Percentiles rank a stretch among this genome's conserved stretches.
These are phyloP conservation scores for Ophiognomonia clavigignenti-juglandacearum DNA, from an alignment of 2,329 filamentous ascomycete species.

Conservation along the genomic window DNA sequence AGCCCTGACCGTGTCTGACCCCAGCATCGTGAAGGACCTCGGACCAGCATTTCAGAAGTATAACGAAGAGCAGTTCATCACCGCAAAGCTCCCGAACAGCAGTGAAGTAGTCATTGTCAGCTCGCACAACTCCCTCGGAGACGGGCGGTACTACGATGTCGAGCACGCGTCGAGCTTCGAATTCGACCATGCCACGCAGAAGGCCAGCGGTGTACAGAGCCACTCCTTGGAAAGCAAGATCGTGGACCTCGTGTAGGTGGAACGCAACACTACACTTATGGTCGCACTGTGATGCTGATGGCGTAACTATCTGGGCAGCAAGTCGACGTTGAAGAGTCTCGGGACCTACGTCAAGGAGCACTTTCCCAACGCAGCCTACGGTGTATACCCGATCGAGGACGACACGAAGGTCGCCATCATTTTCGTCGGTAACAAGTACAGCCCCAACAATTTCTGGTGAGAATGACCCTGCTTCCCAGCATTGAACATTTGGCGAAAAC, in stretches of 20 bases:
- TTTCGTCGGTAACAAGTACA: constrained; percentile 94
- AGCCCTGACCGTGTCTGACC: constrained; percentile 67
- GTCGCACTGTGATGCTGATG: constrained; percentile 1
- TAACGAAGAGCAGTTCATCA: constrained; percentile 90
- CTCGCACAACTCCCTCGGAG: constrained; percentile 75
- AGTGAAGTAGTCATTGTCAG: constrained; percentile 83
- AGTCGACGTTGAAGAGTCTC: constrained; percentile 77
- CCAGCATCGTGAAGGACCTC: constrained; percentile 65
- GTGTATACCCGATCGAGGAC: constrained; percentile 75
- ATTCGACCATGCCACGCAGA: constrained; percentile 80
- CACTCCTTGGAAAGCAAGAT: constrained; percentile 73
- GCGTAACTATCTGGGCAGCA: constrained; percentile 42
- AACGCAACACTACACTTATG: background rate
- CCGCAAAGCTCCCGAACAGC: constrained; percentile 82
- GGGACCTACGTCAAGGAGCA: constrained; percentile 78
- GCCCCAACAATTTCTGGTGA: constrained; percentile 95
- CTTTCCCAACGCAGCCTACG: constrained; percentile 75
- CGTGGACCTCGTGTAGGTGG: constrained; percentile 70
- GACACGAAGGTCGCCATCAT: constrained; percentile 74
- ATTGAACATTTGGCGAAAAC: background rate
- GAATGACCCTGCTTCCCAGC: constrained; percentile 12
- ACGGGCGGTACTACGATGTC: constrained; percentile 83
- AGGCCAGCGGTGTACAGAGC: constrained; percentile 77
- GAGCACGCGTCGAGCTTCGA: constrained; percentile 83
- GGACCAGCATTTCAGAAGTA: constrained; percentile 86